Evolutionary conservation across 2,329 filamentous ascomycete species (phyloP).

Genomic region (Xylariales sp.): DNA sequence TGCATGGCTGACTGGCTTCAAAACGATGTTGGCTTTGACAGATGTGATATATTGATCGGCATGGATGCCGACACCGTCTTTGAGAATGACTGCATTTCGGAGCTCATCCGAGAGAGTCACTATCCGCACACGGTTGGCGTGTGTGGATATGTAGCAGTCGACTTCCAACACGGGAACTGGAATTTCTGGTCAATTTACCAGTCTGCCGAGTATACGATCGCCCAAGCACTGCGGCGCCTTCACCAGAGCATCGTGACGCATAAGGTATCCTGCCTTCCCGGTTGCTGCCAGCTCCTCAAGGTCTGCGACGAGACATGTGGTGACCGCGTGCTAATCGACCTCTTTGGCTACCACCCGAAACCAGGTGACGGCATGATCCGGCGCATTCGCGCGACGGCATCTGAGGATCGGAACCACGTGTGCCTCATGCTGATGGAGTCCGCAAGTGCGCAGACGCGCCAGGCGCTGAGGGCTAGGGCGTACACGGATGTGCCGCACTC

Average conservation of each 20-base stretch:
- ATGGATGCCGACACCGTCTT: slow-evolving; percentile 47
- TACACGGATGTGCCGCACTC: slow-evolving; percentile 41
- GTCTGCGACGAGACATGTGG: slow-evolving; percentile 45
- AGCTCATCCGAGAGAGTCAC: slow-evolving; percentile 39
- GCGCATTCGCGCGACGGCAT: slow-evolving; percentile 44
- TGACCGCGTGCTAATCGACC: slow-evolving; percentile 38
- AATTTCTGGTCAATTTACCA: slow-evolving; percentile 42
- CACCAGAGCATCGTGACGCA: slow-evolving; percentile 45
- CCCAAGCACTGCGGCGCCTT: slow-evolving; percentile 41
- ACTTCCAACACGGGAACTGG: slow-evolving; percentile 37
- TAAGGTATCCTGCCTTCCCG: slow-evolving; percentile 44
- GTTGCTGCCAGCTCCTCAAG: slow-evolving; percentile 45
- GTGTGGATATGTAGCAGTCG: slow-evolving; percentile 43
- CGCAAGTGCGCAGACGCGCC: slow-evolving; percentile 37
- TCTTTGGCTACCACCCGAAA: slow-evolving; percentile 44
- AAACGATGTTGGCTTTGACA: slow-evolving; percentile 29
- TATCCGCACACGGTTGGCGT: slow-evolving; percentile 40
- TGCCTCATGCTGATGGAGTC: slow-evolving; percentile 42
- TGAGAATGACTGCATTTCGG: slow-evolving; percentile 36
- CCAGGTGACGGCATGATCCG: slow-evolving; percentile 43
- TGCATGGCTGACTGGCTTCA: slow-evolving; percentile 33
- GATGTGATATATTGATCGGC: slow-evolving; percentile 37
- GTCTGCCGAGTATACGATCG: slow-evolving; percentile 43
- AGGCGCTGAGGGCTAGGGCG: slow-evolving; percentile 41
- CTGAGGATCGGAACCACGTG: slow-evolving; percentile 45